Base-by-base conservation (phyloP, 106 monocot species). In the Dendrobium catenatum region DNA sequence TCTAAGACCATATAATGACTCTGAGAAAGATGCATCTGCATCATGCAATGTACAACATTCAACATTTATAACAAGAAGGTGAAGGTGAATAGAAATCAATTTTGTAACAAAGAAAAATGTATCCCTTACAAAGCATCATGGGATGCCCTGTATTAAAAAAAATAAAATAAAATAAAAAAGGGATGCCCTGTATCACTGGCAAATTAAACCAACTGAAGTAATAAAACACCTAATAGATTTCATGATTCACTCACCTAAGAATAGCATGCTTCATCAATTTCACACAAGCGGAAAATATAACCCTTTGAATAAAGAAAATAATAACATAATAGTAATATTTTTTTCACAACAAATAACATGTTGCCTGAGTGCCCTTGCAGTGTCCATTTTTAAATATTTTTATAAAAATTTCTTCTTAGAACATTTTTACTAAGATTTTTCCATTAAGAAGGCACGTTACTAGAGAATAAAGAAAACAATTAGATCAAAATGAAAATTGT, bases 21-120 rank as follows among this genome's bases (percentile, higher is more conserved):
- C 97, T 2, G 97, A 89, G 67, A 98, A 98, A 48, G 97, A 98
- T 82, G 94, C 97, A 88, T 98, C 97, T 97, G 90, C 82, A 85
- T 41, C 56, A 76, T 48, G 48, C 42, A 26, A 47, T 1, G 46
- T 74, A 74, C 22, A 19, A 5, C 20, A 20, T 48, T 42, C 8
- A 68, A 48, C 43, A 51, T 33, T 51, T 78, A 51, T 51, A 64
- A 41, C 33, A 18, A 7, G 11, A 59, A 78, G 40, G 24, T 26
- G 4, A 59, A 78, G 40, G 24, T 26, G 11, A 41, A 2, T 19
- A 18, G 4, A 59, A 78, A 56, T 78, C 55, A 78, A 78, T 37
- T 78, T 51, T 78, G 19, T 74, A 74, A 6, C 0, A 5, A 20
- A 74, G 19, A 20, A 74, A 29, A 72, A 72, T 72, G 40, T 72